Conservation (phyloP, 1,139 yeast genomes). For the Pichia inconspicua region DNA sequence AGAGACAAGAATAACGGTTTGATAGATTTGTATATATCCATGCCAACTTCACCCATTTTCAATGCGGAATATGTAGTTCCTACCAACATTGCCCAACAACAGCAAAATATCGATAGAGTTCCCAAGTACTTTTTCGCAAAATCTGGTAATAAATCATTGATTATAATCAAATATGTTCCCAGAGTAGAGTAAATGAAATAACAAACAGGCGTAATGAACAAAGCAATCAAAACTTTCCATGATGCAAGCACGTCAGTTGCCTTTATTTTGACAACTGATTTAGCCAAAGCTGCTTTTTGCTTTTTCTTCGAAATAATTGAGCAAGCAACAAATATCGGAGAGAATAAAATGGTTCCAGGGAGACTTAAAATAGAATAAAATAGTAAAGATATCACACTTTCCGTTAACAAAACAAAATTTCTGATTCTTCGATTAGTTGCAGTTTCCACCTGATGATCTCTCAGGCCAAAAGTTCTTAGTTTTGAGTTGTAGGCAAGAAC, state of each 20-base stretch:
- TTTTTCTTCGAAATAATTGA: constrained; percentile 48
- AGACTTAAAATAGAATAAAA: constrained; percentile 41
- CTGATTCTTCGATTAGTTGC: constrained; percentile 34
- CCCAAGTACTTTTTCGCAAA: constrained; percentile 29
- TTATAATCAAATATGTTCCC: constrained; percentile 37
- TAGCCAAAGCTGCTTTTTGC: constrained; percentile 54
- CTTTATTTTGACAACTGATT: constrained; percentile 59
- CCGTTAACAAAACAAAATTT: constrained; percentile 33
- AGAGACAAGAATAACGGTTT: constrained; percentile 54
- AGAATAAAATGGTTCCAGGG: constrained; percentile 60
- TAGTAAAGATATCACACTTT: constrained; percentile 33
- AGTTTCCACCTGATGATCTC: constrained; percentile 62
- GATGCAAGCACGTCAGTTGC: constrained; percentile 71
- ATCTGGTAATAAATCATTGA: constrained; percentile 35
- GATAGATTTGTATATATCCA: constrained; percentile 62
- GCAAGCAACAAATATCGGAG: constrained; percentile 59
- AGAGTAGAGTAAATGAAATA: constrained; percentile 56
- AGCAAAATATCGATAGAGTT: constrained; percentile 33
- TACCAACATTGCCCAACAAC: constrained; percentile 42
- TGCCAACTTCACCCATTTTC: constrained; percentile 65
- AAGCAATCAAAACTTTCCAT: constrained; percentile 67
- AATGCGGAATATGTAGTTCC: constrained; percentile 63
- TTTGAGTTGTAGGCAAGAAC: constrained; percentile 49
- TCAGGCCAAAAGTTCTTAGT: constrained; percentile 49
- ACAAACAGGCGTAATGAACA: constrained; percentile 60